phyloP scores from a whole-genome alignment of 2,329 filamentous ascomycete genomes.

The Alternaria panax region DNA sequence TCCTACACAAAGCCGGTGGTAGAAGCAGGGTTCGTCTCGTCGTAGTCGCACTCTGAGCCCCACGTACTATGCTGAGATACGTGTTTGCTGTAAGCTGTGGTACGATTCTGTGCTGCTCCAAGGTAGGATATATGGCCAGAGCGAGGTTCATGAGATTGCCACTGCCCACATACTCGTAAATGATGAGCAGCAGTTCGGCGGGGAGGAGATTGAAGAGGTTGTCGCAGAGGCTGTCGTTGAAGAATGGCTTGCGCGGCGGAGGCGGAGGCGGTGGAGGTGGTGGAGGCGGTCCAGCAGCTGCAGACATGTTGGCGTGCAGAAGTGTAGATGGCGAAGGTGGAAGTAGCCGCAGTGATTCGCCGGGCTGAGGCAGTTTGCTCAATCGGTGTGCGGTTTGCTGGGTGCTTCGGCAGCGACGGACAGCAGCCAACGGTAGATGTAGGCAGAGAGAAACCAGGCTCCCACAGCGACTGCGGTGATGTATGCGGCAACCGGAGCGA shows the following conservation, averaged over 20 bases:
- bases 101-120: conserved; percentile 48
- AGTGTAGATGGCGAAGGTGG: not conserved
- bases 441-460: conserved; percentile 60
- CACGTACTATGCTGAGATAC: conserved; percentile 32
- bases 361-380: conserved; percentile 14
- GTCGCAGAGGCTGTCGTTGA: not conserved
- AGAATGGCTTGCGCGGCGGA: conserved; percentile 19
- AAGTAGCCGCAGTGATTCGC: not conserved
- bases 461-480: conserved; percentile 66
- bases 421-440: conserved; percentile 48
- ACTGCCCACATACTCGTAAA: conserved; percentile 52
- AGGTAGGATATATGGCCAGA: conserved; percentile 55
- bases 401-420: conserved; percentile 26
- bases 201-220: conserved; percentile 52
- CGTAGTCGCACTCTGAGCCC: not conserved
- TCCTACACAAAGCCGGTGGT: conserved; percentile 11
- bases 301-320: conserved; percentile 28
- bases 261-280: conserved; percentile 27
- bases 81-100: conserved; percentile 38
- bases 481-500: conserved; percentile 75
- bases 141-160: conserved; percentile 56
- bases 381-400: conserved; percentile 45
- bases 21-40: not conserved
- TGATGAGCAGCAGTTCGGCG: conserved; percentile 56
- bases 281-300: conserved; percentile 30